phyloP scores from a whole-genome alignment of 2,329 filamentous ascomycete species.

The Trichoderma brevicompactum region DNA sequence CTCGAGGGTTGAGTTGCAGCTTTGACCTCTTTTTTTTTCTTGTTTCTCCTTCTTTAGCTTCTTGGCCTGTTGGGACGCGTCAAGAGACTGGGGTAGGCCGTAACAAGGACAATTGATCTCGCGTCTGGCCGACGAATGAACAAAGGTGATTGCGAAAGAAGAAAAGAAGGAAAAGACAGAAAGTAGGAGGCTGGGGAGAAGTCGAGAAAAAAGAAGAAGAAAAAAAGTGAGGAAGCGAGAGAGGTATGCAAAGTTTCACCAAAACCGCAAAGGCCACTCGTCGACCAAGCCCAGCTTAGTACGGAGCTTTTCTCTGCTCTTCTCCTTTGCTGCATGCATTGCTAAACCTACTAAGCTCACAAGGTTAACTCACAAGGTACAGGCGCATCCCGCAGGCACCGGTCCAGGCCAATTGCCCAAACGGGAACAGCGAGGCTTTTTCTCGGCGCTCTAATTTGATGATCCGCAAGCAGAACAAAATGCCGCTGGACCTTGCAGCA shows the following conservation, averaged over 20 bases:
- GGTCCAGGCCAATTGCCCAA: slow-evolving; percentile 20
- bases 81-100: background rate
- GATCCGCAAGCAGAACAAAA: slow-evolving; percentile 17
- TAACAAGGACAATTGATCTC: background rate
- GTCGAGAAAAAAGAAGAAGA: background rate
- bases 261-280: background rate
- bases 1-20: background rate
- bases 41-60: background rate
- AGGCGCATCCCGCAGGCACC: background rate
- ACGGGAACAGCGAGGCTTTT: slow-evolving; percentile 29
- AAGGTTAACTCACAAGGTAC: slow-evolving; percentile 12
- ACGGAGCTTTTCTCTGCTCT: background rate
- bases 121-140: slow-evolving; percentile 9
- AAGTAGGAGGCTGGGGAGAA: background rate
- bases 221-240: background rate
- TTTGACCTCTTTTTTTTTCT: background rate
- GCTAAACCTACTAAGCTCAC: slow-evolving; percentile 2
- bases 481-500: slow-evolving; percentile 16
- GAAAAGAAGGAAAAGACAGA: background rate
- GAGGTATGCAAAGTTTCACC: slow-evolving; percentile 15
- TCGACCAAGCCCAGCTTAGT: background rate
- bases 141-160: background rate
- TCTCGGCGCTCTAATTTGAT: slow-evolving; percentile 27
- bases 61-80: background rate
- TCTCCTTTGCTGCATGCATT: background rate